Percentiles rank a stretch among this genome's conserved stretches.
Evolutionary conservation across 306 rosid species (phyloP).

Genomic region (Calophaca sinica): DNA sequence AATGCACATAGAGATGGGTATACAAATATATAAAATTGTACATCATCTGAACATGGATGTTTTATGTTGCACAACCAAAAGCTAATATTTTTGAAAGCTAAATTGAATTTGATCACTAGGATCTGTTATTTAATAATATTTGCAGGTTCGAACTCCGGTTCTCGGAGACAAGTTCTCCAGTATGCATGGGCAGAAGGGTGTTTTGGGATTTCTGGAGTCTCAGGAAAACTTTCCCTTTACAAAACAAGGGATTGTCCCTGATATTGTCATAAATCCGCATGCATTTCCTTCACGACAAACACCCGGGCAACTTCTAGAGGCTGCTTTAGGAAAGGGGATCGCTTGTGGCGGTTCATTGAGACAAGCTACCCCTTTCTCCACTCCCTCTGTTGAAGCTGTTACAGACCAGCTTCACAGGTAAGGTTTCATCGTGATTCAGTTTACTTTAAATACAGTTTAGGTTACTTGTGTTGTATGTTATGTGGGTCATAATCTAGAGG

Average conservation of each 20-base stretch:
- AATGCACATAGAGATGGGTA: slow-evolving; percentile 13
- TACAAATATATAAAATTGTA: background rate
- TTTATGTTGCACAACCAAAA: slow-evolving; percentile 41
- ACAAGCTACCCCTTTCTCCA: slow-evolving; percentile 90
- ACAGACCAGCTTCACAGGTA: slow-evolving; percentile 93
- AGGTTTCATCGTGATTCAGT: slow-evolving; percentile 17
- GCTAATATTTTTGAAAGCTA: background rate
- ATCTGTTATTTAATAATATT: slow-evolving; percentile 26
- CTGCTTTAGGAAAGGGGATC: slow-evolving; percentile 96
- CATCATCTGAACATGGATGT: slow-evolving; percentile 34
- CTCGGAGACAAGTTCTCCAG: slow-evolving; percentile 99
- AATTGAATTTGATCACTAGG: slow-evolving; percentile 15
- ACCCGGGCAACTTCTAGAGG: slow-evolving; percentile 96
- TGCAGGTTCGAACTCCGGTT: slow-evolving; percentile 90
- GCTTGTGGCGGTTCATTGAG: slow-evolving; percentile 71
- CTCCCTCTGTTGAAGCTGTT: slow-evolving; percentile 81
- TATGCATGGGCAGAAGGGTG: slow-evolving; percentile 99
- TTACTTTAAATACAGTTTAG: slow-evolving; percentile 26
- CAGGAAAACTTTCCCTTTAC: slow-evolving; percentile 97
- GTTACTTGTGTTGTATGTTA: slow-evolving; percentile 23
- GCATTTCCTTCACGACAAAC: slow-evolving; percentile 99
- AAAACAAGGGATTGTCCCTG: slow-evolving; percentile 92
- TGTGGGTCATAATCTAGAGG: slow-evolving; percentile 18
- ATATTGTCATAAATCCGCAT: slow-evolving; percentile 94
- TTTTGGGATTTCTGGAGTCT: slow-evolving; percentile 87